A percentile compares a stretch with the other conserved stretches of the same genome.
These are phyloP conservation scores for Kuraishia hungarica DNA, from an alignment of 805 yeast genomes.

Conservation along the genomic window DNA sequence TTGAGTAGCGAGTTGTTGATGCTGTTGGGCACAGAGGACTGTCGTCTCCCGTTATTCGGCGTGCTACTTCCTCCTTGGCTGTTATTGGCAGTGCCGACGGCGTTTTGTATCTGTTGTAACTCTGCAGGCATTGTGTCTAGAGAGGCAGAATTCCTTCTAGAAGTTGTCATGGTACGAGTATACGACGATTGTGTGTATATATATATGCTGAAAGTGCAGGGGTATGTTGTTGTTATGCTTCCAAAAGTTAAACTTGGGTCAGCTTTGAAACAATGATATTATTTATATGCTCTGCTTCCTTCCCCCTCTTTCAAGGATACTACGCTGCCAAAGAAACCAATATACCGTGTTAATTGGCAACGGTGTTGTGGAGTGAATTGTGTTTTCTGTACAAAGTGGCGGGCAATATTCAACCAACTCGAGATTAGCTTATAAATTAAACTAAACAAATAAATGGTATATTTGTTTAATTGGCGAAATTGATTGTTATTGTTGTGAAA, in stretches of 20 bases:
- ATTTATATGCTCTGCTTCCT: not conserved
- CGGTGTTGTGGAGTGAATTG: not conserved
- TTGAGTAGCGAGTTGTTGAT: conserved; percentile 2
- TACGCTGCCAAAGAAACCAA: too few relatives aligned
- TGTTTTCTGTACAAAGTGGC: not conserved
- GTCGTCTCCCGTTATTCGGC: conserved; percentile 1
- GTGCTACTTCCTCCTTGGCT: not conserved
- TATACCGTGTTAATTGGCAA: too few relatives aligned
- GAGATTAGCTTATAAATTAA: not conserved
- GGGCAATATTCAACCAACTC: not conserved
- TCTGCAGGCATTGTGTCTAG: not conserved
- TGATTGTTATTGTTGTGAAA: not conserved
- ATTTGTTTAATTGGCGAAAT: not conserved
- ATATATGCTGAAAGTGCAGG: not conserved
- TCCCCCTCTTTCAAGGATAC: not conserved
- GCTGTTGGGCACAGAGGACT: not conserved
- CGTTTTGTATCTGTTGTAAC: not conserved
- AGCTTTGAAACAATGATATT: not conserved
- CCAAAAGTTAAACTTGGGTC: too few relatives aligned
- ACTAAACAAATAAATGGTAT: too few relatives aligned
- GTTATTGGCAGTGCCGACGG: not conserved
- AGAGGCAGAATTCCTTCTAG: not conserved
- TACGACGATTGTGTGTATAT: not conserved
- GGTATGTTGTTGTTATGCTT: too few relatives aligned
- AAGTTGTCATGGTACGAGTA: not conserved